Evolutionary conservation across 2,329 filamentous ascomycete genomes (phyloP).

Genomic region (Trichophyton rubrum): DNA sequence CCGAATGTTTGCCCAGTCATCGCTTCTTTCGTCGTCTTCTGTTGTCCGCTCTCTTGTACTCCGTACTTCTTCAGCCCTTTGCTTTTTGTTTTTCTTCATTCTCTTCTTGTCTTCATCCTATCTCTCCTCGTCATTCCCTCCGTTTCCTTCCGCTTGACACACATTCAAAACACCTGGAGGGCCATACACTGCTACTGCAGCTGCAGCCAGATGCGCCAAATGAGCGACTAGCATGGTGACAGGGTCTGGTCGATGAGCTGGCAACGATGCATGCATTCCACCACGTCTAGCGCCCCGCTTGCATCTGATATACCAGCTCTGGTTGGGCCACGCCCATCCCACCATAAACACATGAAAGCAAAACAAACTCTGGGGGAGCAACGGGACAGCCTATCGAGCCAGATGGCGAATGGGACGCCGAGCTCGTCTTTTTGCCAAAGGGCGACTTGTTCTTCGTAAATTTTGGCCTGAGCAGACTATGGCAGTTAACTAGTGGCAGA

Average conservation of each 20-base stretch:
- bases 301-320: neutral
- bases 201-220: slow-evolving; percentile 9
- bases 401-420: neutral
- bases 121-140: neutral
- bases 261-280: slow-evolving; percentile 16
- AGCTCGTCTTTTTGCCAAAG: neutral
- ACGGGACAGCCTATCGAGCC: neutral
- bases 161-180: neutral
- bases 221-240: slow-evolving; percentile 11
- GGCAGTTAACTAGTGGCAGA: neutral
- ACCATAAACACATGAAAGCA: slow-evolving; percentile 4
- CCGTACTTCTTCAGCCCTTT: neutral
- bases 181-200: neutral
- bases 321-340: slow-evolving; percentile 4
- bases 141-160: neutral
- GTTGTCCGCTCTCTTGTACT: neutral
- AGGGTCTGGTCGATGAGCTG: slow-evolving; percentile 16
- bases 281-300: slow-evolving; percentile 5
- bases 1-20: neutral
- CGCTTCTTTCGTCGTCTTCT: neutral
- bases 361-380: slow-evolving; percentile 1
- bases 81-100: neutral
- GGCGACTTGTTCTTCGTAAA: neutral
- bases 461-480: neutral
- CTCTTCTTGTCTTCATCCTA: neutral